A percentile compares a stretch with the other conserved stretches of the same genome.
phyloP scores from a whole-genome alignment of 352 stramenopile genomes.

The Saprolegnia parasitica region DNA sequence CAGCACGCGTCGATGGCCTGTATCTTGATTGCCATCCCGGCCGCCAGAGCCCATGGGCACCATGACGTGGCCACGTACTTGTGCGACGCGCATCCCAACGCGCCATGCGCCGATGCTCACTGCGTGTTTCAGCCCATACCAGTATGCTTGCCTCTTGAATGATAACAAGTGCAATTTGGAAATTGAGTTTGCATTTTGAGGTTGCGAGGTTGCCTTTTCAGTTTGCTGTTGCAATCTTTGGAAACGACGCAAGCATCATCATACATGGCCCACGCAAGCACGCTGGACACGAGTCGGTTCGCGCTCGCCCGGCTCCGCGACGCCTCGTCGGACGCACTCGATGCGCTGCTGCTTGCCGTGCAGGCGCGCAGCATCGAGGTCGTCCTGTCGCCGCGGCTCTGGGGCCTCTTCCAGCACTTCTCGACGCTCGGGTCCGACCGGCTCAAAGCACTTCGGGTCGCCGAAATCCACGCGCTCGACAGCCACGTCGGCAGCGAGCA shows the following conservation, averaged over 20 bases:
- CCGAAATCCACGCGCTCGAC: conserved; percentile 4
- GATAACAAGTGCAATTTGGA: no score
- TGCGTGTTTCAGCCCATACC: no score
- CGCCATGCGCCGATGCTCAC: no score
- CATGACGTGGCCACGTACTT: neutral
- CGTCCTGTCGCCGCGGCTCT: neutral
- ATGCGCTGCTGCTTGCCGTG: neutral
- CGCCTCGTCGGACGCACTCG: conserved; percentile 10
- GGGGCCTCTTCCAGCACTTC: conserved; percentile 18
- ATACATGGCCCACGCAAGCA: conserved; percentile 4
- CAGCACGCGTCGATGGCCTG: neutral
- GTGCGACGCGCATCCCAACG: neutral
- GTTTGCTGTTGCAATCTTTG: neutral
- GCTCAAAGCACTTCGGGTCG: conserved; percentile 2
- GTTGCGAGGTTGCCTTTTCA: no score
- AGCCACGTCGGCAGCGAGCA: neutral
- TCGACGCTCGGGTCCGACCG: neutral
- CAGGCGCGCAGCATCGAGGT: conserved; percentile 4
- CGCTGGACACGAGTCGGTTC: conserved; percentile 20
- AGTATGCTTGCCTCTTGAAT: no score
- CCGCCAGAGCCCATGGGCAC: neutral
- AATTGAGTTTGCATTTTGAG: no score
- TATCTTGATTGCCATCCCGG: neutral
- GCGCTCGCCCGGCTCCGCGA: conserved; percentile 15
- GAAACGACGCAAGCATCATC: neutral